Evolutionary conservation across 495 filamentous ascomycete genomes (phyloP).

Genomic region (Aspergillus kassunensis): DNA sequence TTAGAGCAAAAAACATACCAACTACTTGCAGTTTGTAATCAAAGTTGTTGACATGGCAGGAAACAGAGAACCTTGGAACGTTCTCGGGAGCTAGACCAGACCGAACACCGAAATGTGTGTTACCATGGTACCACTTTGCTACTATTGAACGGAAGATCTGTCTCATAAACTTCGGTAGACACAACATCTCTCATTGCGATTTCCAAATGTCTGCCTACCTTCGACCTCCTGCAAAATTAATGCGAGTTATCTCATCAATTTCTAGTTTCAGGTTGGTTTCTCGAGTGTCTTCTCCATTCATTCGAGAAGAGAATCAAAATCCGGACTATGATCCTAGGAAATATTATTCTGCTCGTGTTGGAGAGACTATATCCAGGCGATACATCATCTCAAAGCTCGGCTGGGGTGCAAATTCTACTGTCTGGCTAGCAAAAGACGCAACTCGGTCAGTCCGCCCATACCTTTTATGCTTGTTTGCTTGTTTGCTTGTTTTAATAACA

Average conservation of each 20-base stretch:
- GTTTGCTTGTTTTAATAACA: slow-evolving; percentile 12
- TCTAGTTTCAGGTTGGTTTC: neutral
- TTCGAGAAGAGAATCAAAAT: neutral
- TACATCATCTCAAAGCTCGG: slow-evolving; percentile 35
- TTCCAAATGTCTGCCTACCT: too few relatives aligned
- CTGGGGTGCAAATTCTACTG: slow-evolving; percentile 31
- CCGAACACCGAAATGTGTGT: too few relatives aligned
- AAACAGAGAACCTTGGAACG: too few relatives aligned
- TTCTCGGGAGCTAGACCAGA: too few relatives aligned
- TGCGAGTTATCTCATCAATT: neutral
- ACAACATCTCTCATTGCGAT: too few relatives aligned
- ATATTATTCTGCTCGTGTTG: slow-evolving; percentile 33
- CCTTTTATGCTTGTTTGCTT: too few relatives aligned
- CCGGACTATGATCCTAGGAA: slow-evolving; percentile 14
- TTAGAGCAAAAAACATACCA: too few relatives aligned
- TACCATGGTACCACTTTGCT: too few relatives aligned
- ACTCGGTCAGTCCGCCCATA: slow-evolving; percentile 15
- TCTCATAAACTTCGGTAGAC: too few relatives aligned
- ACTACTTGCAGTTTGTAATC: too few relatives aligned
- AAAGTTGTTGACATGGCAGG: too few relatives aligned
- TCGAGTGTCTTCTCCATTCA: neutral
- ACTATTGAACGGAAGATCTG: too few relatives aligned
- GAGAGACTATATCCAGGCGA: slow-evolving; percentile 28
- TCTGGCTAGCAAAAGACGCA: slow-evolving; percentile 32
- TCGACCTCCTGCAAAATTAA: neutral